Percentiles rank a stretch among this genome's conserved stretches.
These are phyloP conservation scores for Eucalyptus caleyi DNA, from an alignment of 345 rosid species.

Conservation along the genomic window DNA sequence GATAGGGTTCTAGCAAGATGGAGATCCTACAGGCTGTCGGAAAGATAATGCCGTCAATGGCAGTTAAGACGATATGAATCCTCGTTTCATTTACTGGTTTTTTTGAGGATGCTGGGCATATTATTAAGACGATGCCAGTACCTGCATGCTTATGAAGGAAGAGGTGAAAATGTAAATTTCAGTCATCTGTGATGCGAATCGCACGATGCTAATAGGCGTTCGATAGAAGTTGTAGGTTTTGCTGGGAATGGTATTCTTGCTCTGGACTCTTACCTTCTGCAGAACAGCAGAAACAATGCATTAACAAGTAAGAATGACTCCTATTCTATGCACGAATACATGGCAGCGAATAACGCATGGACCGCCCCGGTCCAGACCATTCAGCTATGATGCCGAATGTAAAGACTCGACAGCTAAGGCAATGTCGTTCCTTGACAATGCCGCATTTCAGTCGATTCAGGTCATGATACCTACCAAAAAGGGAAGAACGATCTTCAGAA, in stretches of 20 bases:
- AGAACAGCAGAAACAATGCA: conserved; percentile 52
- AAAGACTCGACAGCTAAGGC: conserved; percentile 52
- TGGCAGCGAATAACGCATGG: background rate
- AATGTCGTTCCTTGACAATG: conserved; percentile 35
- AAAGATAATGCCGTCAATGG: conserved; percentile 14
- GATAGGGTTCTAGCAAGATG: conserved; percentile 50
- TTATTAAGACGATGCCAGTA: background rate
- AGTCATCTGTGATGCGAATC: background rate
- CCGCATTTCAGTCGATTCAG: conserved; percentile 63
- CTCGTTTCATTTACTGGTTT: background rate
- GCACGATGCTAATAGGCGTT: background rate
- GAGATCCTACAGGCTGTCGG: conserved; percentile 51
- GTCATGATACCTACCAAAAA: conserved; percentile 48
- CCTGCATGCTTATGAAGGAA: background rate
- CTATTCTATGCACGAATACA: background rate
- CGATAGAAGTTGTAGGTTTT: background rate
- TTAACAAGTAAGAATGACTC: conserved; percentile 30
- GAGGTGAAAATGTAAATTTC: background rate
- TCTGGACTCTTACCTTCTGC: conserved; percentile 69
- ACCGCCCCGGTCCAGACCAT: conserved; percentile 31
- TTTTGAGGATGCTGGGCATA: background rate
- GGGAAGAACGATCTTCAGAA: conserved; percentile 57
- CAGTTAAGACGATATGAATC: background rate
- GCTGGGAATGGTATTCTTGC: conserved; percentile 64
- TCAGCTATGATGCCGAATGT: conserved; percentile 57